Base-by-base conservation (phyloP, 2,329 filamentous ascomycete species). In the Aspergillus alliaceus region DNA sequence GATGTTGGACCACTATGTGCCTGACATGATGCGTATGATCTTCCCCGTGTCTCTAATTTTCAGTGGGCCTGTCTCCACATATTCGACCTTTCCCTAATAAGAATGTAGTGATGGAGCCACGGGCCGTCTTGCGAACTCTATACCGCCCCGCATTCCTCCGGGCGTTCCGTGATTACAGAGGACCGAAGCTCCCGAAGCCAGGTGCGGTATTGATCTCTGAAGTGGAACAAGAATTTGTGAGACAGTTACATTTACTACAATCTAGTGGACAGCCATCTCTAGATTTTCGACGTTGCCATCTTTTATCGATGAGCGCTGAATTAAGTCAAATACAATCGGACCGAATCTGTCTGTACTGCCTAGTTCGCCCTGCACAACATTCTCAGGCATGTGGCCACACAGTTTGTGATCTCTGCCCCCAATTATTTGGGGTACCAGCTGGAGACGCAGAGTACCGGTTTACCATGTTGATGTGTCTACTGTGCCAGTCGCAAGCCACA, bases 1-100 rank as follows among this genome's bases (percentile, higher is more conserved):
- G 5, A 53, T 66, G 1, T 64, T 68, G 47, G 61, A 69, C 44
- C 50, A 66, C 34, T 69, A 69, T 61, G 24, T 64, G 22, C 62
- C 62, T 2, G 15, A 50, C 15, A 66, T 64, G 37, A 56, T 56
- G 15, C 5, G 53, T 59, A 53, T 34, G 57, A 50, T 27, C 15
- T 40, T 39, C 46, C 22, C 47, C 39, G 46, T 48, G 49, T 18
- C 22, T 34, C 12, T 34, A 8, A 34, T 34, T 34, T 4, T 14
- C 12, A 14, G 6, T 14, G 7, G n/a, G n/a, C 12, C 32, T 15
- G 7, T 34, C 32, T 34, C 32, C 32, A 15, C 32, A 11, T 34
- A 4, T 34, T 34, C 6, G 12, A 34, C 32, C 31, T 20, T 29
- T 29, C 27, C 37, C 42, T 24, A 44, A 51, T 52, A 20, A 37